These are phyloP conservation scores for Magnusiomyces fungicola DNA, from an alignment of 1,139 yeast species.

Conservation along the genomic window DNA sequence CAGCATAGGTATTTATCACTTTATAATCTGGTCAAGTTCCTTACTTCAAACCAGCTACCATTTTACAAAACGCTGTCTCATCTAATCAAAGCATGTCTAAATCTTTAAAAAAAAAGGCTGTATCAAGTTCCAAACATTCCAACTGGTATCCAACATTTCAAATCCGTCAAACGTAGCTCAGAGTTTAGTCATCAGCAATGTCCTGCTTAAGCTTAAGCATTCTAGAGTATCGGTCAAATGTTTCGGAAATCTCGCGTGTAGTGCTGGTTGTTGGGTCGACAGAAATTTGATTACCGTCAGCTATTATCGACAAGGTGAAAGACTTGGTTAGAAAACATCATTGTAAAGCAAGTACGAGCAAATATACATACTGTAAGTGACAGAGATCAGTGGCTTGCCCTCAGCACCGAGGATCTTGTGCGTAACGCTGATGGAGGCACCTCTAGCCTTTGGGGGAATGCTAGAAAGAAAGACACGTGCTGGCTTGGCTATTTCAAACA, in stretches of 20 bases:
- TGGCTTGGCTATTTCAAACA: constrained; percentile 45
- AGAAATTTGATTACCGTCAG: constrained; percentile 66
- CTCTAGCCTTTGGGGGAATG: constrained; percentile 51
- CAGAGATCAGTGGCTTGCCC: constrained; percentile 55
- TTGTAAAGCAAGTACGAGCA: constrained; percentile 4
- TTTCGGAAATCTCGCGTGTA: constrained; percentile 31
- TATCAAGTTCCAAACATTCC: no score
- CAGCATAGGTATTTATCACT: no score
- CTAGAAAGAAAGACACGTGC: constrained; percentile 76
- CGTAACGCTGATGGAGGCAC: constrained; percentile 23
- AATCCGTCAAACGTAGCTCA: no score
- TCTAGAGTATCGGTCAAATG: constrained; percentile 50
- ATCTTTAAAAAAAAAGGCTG: no score
- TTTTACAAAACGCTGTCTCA: no score
- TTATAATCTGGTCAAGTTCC: no score
- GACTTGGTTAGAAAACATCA: no score
- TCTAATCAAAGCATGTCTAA: no score
- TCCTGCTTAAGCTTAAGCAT: constrained; percentile 46
- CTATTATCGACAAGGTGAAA: constrained; percentile 19
- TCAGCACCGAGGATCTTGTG: constrained; percentile 34
- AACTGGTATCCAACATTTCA: no score
- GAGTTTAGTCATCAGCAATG: constrained; percentile 17
- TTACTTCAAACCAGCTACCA: no score
- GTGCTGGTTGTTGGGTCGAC: constrained; percentile 52
- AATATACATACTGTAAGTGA: constrained; percentile 47